Evolutionary conservation across 441 rosid genomes (phyloP).

Genomic region (Jatropha podagrica): DNA sequence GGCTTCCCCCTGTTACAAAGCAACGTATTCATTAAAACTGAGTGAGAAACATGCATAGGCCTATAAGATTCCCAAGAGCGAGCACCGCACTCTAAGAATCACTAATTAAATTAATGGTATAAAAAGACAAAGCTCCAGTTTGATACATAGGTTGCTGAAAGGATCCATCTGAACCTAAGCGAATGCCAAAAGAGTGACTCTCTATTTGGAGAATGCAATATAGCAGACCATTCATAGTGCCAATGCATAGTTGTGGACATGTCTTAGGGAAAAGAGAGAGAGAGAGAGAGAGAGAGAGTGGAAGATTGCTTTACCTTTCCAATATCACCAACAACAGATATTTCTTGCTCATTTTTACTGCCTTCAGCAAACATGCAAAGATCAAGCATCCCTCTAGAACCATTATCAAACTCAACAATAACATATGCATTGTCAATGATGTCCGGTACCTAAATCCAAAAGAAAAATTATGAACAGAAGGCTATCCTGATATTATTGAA

Average conservation of each 20-base stretch:
- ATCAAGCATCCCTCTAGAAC: constrained; percentile 91
- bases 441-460: constrained; percentile 68
- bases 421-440: constrained; percentile 91
- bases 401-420: constrained; percentile 82
- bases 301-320: constrained; percentile 59
- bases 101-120: too few species aligned
- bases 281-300: not conserved
- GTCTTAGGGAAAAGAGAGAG: not conserved
- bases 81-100: not conserved
- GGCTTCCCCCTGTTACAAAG: constrained; percentile 73
- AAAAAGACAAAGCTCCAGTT: not conserved
- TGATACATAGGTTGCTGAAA: not conserved
- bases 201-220: not conserved
- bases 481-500: not conserved
- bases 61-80: not conserved
- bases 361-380: constrained; percentile 99
- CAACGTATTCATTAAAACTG: not conserved
- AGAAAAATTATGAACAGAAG: constrained; percentile 10
- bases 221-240: not conserved
- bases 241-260: not conserved
- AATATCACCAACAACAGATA: constrained; percentile 69
- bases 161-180: not conserved
- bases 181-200: not conserved
- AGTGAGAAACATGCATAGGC: not conserved
- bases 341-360: constrained; percentile 93